These are phyloP conservation scores for Annulohypoxylon truncatum DNA, from an alignment of 2,329 filamentous ascomycete species.

Conservation along the genomic window DNA sequence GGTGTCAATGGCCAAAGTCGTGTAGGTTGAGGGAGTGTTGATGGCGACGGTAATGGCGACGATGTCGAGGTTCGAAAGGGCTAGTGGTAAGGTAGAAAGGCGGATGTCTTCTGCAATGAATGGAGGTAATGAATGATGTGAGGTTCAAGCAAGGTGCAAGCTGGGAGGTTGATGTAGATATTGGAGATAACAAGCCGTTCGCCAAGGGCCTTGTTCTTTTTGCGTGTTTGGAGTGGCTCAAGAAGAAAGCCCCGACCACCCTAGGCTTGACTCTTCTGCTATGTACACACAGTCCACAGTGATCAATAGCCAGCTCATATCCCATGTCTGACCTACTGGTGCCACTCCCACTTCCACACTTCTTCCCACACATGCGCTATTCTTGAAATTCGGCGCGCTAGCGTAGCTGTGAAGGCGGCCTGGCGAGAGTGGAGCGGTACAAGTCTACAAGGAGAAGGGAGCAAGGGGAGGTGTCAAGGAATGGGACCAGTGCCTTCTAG, in stretches of 20 bases:
- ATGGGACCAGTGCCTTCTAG: slow-evolving; percentile 50
- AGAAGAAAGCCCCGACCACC: slow-evolving; percentile 43
- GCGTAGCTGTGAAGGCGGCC: slow-evolving; percentile 49
- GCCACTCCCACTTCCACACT: slow-evolving; percentile 35
- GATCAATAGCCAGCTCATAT: slow-evolving; percentile 47
- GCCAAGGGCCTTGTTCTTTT: slow-evolving; percentile 46
- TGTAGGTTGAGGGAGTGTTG: slow-evolving; percentile 25
- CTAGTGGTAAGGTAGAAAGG: slow-evolving; percentile 25
- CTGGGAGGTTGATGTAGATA: slow-evolving; percentile 50
- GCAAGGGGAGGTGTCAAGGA: slow-evolving; percentile 45
- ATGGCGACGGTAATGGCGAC: slow-evolving; percentile 32
- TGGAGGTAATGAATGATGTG: slow-evolving; percentile 42
- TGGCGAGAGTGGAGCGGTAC: slow-evolving; percentile 40
- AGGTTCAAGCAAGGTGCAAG: slow-evolving; percentile 44
- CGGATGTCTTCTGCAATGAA: slow-evolving; percentile 33
- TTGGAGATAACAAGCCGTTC: slow-evolving; percentile 44
- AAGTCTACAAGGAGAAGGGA: slow-evolving; percentile 33
- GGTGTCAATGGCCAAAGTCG: slow-evolving; percentile 28
- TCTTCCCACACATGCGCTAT: slow-evolving; percentile 49
- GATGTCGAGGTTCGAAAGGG: slow-evolving; percentile 24
- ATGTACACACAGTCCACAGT: slow-evolving; percentile 30
- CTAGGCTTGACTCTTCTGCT: slow-evolving; percentile 42
- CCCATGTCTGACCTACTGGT: slow-evolving; percentile 49
- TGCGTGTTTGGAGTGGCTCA: slow-evolving; percentile 51
- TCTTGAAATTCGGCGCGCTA: slow-evolving; percentile 53